Percentiles rank a stretch among this genome's conserved stretches.
Evolutionary conservation across 2,329 filamentous ascomycete genomes (phyloP).

Genomic region (Sporothrix mexicana): DNA sequence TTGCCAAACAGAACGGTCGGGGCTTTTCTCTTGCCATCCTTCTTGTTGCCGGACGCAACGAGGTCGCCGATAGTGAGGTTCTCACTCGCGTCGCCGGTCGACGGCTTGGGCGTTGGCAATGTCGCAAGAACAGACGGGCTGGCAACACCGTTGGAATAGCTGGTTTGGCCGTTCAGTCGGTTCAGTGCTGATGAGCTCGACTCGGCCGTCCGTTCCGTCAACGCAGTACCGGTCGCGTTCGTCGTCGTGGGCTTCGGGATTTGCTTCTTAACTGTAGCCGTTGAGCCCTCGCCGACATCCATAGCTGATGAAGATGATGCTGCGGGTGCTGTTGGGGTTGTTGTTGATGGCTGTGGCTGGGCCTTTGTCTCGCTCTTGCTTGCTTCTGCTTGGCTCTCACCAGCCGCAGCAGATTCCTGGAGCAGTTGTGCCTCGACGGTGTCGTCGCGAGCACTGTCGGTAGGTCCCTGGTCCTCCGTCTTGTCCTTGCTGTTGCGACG

Average conservation of each 20-base stretch:
- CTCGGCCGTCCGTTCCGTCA: not conserved
- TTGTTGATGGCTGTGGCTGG: not conserved
- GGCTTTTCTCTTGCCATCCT: constrained; percentile 34
- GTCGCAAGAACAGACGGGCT: constrained; percentile 26
- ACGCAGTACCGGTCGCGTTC: not conserved
- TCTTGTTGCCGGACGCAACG: constrained; percentile 14
- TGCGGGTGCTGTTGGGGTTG: not conserved
- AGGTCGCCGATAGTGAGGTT: constrained; percentile 28
- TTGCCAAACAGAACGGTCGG: constrained; percentile 39
- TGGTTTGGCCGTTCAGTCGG: constrained; percentile 5
- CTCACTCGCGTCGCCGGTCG: constrained; percentile 33
- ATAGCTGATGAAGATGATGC: not conserved
- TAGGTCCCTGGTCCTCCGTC: not conserved
- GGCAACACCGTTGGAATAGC: not conserved
- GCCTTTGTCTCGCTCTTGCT: not conserved
- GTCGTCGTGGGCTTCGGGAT: not conserved
- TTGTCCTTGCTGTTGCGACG: constrained; percentile 40
- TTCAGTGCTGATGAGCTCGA: not conserved
- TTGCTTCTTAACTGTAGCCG: not conserved
- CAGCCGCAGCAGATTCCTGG: constrained; percentile 50
- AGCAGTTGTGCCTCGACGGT: constrained; percentile 53
- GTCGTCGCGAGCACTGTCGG: constrained; percentile 31
- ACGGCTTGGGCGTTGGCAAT: constrained; percentile 36
- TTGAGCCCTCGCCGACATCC: constrained; percentile 20
- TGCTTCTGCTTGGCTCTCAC: constrained; percentile 28